phyloP scores from a whole-genome alignment of 352 stramenopile species.

The Sclerospora graminicola region DNA sequence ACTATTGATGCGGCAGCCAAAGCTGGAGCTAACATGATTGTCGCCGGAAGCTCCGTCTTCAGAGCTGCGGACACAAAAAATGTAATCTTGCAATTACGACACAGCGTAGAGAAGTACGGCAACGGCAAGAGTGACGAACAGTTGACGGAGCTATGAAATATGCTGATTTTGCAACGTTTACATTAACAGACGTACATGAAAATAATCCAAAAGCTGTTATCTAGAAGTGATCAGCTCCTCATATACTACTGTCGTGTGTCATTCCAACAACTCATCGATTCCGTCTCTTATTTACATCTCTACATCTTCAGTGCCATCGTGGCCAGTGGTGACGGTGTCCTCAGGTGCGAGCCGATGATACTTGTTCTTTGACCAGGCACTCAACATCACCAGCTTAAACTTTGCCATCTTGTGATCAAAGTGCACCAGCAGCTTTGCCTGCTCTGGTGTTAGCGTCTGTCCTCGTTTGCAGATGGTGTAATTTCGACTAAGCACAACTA shows the following conservation, averaged over 20 bases:
- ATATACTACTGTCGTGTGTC: too few relatives aligned
- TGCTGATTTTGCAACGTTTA: not conserved
- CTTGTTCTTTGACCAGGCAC: slow-evolving; percentile 61
- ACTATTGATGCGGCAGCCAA: slow-evolving; percentile 90
- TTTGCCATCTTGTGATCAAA: slow-evolving; percentile 85
- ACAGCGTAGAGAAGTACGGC: slow-evolving; percentile 21
- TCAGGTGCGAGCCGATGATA: slow-evolving; percentile 61
- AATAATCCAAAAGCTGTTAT: too few relatives aligned
- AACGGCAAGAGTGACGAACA: slow-evolving; percentile 47
- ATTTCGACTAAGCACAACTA: slow-evolving; percentile 87
- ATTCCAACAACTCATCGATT: not conserved
- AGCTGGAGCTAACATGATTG: slow-evolving; percentile 96
- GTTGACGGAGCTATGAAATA: slow-evolving; percentile 37
- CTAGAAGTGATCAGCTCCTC: too few relatives aligned
- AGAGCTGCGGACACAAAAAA: slow-evolving; percentile 50
- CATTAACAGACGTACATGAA: too few relatives aligned
- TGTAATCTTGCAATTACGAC: slow-evolving; percentile 78
- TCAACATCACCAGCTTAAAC: slow-evolving; percentile 76
- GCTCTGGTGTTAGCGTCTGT: slow-evolving; percentile 89
- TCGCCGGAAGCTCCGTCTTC: slow-evolving; percentile 94
- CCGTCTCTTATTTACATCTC: slow-evolving; percentile 40
- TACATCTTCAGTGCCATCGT: slow-evolving; percentile 44
- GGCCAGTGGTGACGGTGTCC: slow-evolving; percentile 19
- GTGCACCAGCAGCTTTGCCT: slow-evolving; percentile 92
- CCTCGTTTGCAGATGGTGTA: slow-evolving; percentile 93